phyloP scores from a whole-genome alignment of 1,284 basidiomycete genomes.

The Coriolopsis trogii region DNA sequence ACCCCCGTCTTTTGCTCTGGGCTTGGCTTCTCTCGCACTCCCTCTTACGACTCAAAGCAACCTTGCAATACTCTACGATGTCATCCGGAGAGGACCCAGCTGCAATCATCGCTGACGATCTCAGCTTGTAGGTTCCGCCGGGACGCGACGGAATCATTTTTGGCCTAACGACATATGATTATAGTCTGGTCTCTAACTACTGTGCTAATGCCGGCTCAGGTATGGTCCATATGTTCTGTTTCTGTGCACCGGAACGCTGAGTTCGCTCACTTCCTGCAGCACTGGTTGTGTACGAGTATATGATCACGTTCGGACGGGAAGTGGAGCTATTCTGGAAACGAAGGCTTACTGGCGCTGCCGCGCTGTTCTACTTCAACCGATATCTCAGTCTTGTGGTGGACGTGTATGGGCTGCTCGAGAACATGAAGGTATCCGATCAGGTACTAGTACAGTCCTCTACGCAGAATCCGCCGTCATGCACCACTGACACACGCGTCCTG shows the following conservation, averaged over 20 bases:
- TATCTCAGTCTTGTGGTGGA: background rate
- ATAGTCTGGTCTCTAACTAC: background rate
- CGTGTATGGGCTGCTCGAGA: background rate
- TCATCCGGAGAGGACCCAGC: background rate
- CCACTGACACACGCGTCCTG: background rate
- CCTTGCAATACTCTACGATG: no score
- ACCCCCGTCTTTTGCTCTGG: no score
- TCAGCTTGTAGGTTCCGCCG: background rate
- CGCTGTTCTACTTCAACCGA: slow-evolving; percentile 1
- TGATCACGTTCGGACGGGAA: slow-evolving; percentile 6
- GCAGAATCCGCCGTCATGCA: background rate
- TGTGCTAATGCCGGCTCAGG: slow-evolving; percentile 4
- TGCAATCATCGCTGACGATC: background rate
- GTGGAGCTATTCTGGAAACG: background rate
- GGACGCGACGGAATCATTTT: no score
- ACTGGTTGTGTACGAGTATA: slow-evolving; percentile 5
- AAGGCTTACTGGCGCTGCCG: background rate
- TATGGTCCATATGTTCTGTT: background rate
- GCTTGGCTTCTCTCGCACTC: no score
- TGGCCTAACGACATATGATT: background rate
- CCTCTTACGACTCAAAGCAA: no score
- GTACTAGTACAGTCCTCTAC: background rate
- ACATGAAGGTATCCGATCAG: background rate
- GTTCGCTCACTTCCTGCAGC: background rate
- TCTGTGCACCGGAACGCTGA: background rate